Evolutionary conservation across 441 rosid species (phyloP), one percentile per base, ranked within the genome.

Genomic region (Omphalea diandra): DNA sequence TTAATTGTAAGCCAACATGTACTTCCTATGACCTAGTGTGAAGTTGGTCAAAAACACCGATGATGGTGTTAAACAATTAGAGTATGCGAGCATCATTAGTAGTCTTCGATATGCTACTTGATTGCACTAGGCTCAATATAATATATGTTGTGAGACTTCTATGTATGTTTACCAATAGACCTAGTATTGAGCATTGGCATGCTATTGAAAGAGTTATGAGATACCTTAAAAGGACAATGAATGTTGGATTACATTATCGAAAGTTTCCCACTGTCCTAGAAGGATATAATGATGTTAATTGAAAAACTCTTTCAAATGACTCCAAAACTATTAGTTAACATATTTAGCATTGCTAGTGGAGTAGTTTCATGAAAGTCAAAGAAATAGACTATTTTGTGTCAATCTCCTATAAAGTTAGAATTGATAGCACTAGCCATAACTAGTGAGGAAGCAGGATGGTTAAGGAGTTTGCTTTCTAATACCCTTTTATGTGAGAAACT

Each of bases 361-460:
- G 31, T 12, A 22, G 4, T 53, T 7, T 53, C 57, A 22, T 53
- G 57, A 12, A 53, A 53, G n/a, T n/a, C n/a, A n/a, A n/a, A n/a
- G n/a, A n/a, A n/a, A n/a, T n/a, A n/a, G n/a, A n/a, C n/a, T n/a
- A 53, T 22, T 9, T 20, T 53, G 29, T 14, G 31, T 5, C 57
- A 20, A 7, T 24, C 11, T 9, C 22, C n/a, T 9, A 50, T 62
- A 36, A 35, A 63, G 32, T 63, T 5, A 2, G 8, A 63, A 22
- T 0, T 41, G 9, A 22, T 41, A 35, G 38, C 38, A 35, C 38
- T 35, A 35, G 38, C 38, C 6, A 35, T 7, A 22, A 17, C 32
- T 64, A 40, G 68, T 64, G 54, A 65, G 46, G 20, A 65, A 65
- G 56, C 35, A 18, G n/a, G 68, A 5, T 44, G 68, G 68, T 44